Percentiles rank a stretch among this genome's conserved stretches.
These are phyloP conservation scores for Euphorbia tirucalli DNA, from an alignment of 345 rosid species.

Conservation along the genomic window DNA sequence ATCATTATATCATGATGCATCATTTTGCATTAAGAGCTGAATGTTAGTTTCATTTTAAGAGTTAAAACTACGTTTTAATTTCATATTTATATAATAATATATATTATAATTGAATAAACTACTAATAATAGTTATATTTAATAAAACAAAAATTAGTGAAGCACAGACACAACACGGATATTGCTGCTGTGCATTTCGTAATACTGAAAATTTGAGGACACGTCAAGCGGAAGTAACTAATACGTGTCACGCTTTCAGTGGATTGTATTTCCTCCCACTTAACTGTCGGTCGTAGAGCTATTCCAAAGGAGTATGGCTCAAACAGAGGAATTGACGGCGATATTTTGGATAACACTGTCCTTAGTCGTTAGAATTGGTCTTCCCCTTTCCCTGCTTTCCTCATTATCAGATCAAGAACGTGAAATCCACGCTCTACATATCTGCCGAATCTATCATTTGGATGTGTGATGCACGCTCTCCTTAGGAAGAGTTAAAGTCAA, in stretches of 20 bases:
- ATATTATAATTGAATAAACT: too few relatives aligned
- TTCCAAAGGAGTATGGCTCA: neutral
- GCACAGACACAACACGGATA: neutral
- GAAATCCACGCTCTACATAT: neutral
- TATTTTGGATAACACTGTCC: neutral
- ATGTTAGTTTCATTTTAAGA: too few relatives aligned
- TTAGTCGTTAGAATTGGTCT: neutral
- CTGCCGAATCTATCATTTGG: neutral
- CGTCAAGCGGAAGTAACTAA: constrained; percentile 20
- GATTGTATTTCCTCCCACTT: constrained; percentile 8
- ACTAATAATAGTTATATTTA: too few relatives aligned
- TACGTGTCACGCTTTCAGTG: constrained; percentile 18
- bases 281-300: constrained; percentile 18
- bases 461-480: neutral
- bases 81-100: too few relatives aligned
- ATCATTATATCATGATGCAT: too few relatives aligned
- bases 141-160: neutral
- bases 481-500: too few relatives aligned
- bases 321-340: constrained; percentile 9
- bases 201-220: neutral
- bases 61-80: too few relatives aligned
- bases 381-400: neutral
- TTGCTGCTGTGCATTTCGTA: neutral
- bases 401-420: neutral
- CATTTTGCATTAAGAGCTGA: too few relatives aligned